A percentile compares a stretch with the other conserved stretches of the same genome.
Evolutionary conservation across 1,139 yeast genomes (phyloP).

Genomic region (Taphrina wiesneri): DNA sequence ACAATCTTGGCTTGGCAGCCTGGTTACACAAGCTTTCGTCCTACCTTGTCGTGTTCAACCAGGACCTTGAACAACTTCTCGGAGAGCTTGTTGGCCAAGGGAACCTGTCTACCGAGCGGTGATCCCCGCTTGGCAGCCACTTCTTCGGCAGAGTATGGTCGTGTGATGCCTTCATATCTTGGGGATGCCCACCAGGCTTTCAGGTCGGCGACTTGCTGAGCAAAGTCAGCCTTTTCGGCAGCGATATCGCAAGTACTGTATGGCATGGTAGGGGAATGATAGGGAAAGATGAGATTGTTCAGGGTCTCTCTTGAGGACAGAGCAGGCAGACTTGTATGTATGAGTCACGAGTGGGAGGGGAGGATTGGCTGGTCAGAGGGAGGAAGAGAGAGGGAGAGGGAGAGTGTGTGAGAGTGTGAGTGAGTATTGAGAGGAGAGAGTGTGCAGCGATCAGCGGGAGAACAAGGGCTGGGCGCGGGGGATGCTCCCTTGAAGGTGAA

Average conservation of each 20-base stretch:
- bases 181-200: slow-evolving; percentile 90
- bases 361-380: background rate
- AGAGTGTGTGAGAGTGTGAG: background rate
- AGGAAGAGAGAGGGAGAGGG: background rate
- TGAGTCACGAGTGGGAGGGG: background rate
- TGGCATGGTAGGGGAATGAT: slow-evolving; percentile 42
- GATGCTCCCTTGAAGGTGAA: too few species aligned
- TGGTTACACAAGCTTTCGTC: background rate
- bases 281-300: background rate
- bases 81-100: slow-evolving; percentile 83
- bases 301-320: background rate
- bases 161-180: slow-evolving; percentile 84
- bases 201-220: slow-evolving; percentile 69
- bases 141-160: slow-evolving; percentile 85
- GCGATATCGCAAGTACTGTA: slow-evolving; percentile 59
- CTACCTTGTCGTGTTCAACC: slow-evolving; percentile 27
- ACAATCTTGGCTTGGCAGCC: background rate
- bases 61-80: slow-evolving; percentile 61
- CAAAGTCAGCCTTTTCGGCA: slow-evolving; percentile 65
- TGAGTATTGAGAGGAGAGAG: background rate
- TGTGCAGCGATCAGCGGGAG: background rate
- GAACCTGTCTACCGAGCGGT: slow-evolving; percentile 61
- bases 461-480: background rate
- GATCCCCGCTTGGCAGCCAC: slow-evolving; percentile 86
- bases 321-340: background rate